phyloP scores from a whole-genome alignment of 768 basidiomycete species.

The Boletus tylopilopsis region DNA sequence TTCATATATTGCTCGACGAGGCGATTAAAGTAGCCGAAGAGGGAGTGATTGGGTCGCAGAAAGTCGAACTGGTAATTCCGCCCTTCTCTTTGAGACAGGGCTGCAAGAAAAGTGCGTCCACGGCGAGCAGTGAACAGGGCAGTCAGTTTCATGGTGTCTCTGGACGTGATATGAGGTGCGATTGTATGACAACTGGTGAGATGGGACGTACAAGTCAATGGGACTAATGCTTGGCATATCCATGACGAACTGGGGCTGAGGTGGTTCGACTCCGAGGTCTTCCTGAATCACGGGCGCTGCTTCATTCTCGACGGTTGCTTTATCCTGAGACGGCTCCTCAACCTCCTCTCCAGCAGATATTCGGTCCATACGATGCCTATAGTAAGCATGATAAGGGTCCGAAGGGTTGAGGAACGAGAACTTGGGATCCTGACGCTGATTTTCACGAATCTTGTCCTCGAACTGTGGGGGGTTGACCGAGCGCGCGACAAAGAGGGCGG shows the following conservation, averaged over 20 bases:
- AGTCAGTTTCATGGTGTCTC: slow-evolving; percentile 94
- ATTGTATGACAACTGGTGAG: neutral
- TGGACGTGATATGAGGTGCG: slow-evolving; percentile 29
- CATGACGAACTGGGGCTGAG: slow-evolving; percentile 75
- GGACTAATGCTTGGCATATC: slow-evolving; percentile 84
- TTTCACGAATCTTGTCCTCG: slow-evolving; percentile 96
- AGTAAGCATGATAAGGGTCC: slow-evolving; percentile 99
- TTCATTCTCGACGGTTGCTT: slow-evolving; percentile 36
- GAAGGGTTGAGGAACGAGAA: slow-evolving; percentile 97
- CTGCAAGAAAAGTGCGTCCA: slow-evolving; percentile 80
- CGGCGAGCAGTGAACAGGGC: slow-evolving; percentile 93
- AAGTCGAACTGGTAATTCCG: slow-evolving; percentile 99
- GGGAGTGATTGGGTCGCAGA: slow-evolving; percentile 89
- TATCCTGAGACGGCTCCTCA: slow-evolving; percentile 52
- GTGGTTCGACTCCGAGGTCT: slow-evolving; percentile 74
- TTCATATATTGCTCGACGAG: slow-evolving; percentile 95
- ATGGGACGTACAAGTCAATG: slow-evolving; percentile 78
- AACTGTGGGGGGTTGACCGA: slow-evolving; percentile 92
- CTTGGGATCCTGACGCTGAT: slow-evolving; percentile 93
- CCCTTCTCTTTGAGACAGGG: slow-evolving; percentile 83
- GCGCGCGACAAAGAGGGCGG: slow-evolving; percentile 85
- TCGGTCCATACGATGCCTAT: slow-evolving; percentile 86
- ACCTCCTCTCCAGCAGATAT: slow-evolving; percentile 70
- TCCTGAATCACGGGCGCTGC: slow-evolving; percentile 36
- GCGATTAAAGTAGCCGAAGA: slow-evolving; percentile 95